Conservation (phyloP, 768 basidiomycete species). For the Cubamyces lactineus region DNA sequence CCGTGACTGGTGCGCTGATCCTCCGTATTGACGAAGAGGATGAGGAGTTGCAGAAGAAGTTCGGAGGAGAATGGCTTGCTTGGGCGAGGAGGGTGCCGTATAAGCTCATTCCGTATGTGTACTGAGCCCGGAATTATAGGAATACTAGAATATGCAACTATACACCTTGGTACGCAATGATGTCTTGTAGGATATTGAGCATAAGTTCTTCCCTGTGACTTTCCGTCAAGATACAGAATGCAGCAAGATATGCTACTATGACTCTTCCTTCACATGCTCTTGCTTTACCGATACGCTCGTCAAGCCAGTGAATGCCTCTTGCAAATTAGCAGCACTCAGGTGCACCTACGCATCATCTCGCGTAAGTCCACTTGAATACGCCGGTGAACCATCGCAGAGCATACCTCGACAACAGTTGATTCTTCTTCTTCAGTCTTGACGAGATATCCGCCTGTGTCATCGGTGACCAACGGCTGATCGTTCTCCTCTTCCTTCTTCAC, state of each 20-base stretch:
- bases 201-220: too few species aligned
- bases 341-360: neutral
- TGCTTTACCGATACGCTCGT: neutral
- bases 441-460: too few species aligned
- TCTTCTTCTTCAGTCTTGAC: slow-evolving; percentile 10
- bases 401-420: slow-evolving; percentile 1
- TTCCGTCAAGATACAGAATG: too few species aligned
- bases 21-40: slow-evolving; percentile 22
- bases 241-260: too few species aligned
- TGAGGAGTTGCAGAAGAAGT: slow-evolving; percentile 21
- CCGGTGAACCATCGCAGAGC: neutral
- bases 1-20: neutral
- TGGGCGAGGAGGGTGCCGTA: slow-evolving; percentile 22
- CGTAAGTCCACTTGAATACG: too few species aligned
- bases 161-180: too few species aligned
- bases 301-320: neutral
- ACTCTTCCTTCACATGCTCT: neutral
- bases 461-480: neutral
- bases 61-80: slow-evolving; percentile 25
- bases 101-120: slow-evolving; percentile 10
- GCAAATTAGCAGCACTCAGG: neutral
- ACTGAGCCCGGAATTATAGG: neutral
- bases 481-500: slow-evolving; percentile 8
- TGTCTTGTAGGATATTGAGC: too few species aligned
- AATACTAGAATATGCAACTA: too few species aligned